Evolutionary conservation across 371 early-diverging fungal genomes (phyloP).

Genomic region (Funneliformis caledonium): DNA sequence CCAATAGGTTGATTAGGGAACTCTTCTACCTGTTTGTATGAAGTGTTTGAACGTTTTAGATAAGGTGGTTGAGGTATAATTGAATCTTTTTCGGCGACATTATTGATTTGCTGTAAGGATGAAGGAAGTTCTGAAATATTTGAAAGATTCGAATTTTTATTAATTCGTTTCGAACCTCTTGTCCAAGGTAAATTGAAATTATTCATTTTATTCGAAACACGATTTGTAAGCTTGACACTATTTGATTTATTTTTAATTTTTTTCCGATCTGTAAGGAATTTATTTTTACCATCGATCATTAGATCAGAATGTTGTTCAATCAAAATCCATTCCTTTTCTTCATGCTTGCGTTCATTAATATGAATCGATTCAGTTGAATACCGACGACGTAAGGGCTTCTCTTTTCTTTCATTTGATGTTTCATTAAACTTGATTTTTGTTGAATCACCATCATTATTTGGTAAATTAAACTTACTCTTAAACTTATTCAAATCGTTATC

Average conservation of each 20-base stretch:
- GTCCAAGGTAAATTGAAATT: not conserved
- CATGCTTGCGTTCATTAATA: not conserved
- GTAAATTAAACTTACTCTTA: not conserved
- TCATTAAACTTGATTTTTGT: not conserved
- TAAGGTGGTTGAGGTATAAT: too few relatives aligned
- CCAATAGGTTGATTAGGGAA: too few relatives aligned
- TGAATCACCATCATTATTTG: not conserved
- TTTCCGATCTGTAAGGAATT: constrained; percentile 5
- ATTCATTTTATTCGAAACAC: not conserved
- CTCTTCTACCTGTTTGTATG: too few relatives aligned
- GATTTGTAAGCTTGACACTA: not conserved
- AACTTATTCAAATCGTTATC: constrained; percentile 2
- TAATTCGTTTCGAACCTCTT: too few relatives aligned
- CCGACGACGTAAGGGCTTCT: not conserved
- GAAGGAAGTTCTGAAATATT: too few relatives aligned
- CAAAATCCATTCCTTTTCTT: constrained; percentile 18
- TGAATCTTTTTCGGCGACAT: too few relatives aligned
- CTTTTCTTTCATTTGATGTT: not conserved
- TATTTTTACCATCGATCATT: constrained; percentile 9
- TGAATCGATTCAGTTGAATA: constrained; percentile 18
- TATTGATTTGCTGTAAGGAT: not conserved
- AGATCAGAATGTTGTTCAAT: constrained; percentile 20
- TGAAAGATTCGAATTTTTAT: too few relatives aligned
- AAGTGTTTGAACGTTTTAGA: too few relatives aligned
- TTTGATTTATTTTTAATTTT: not conserved